These are phyloP conservation scores for Urochloa ruziziensis DNA, from an alignment of 176 grass and related monocot species.

Conservation along the genomic window DNA sequence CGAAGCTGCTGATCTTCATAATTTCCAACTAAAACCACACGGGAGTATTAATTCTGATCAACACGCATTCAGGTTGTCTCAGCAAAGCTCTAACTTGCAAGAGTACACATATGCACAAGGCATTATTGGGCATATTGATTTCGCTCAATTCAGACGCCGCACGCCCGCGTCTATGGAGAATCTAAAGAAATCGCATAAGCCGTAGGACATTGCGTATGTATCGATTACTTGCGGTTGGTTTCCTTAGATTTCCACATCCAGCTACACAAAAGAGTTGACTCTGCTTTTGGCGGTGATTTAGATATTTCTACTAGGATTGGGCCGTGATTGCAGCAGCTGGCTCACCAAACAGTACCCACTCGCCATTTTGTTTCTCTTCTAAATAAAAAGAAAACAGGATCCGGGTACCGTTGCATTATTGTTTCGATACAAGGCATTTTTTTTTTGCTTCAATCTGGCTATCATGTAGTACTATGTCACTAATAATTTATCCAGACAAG, in stretches of 20 bases:
- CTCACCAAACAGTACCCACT: neutral
- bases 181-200: neutral
- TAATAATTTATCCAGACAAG: no score
- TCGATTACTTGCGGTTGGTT: neutral
- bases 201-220: neutral
- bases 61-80: neutral
- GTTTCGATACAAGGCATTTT: no score
- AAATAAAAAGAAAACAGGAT: no score
- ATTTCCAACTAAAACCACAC: neutral
- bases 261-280: slow-evolving; percentile 9
- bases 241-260: neutral
- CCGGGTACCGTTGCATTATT: no score
- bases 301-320: neutral
- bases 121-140: neutral
- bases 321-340: slow-evolving; percentile 11
- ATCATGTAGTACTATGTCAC: no score
- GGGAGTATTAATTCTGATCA: neutral
- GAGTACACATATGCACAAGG: neutral
- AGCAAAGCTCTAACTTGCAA: neutral
- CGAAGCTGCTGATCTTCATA: neutral
- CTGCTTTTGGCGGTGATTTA: neutral
- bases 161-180: neutral
- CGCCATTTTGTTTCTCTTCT: neutral
- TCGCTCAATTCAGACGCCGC: neutral
- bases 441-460: no score